Evolutionary conservation across 331 rosid species (phyloP).

Genomic region (Phaseolus coccineus): DNA sequence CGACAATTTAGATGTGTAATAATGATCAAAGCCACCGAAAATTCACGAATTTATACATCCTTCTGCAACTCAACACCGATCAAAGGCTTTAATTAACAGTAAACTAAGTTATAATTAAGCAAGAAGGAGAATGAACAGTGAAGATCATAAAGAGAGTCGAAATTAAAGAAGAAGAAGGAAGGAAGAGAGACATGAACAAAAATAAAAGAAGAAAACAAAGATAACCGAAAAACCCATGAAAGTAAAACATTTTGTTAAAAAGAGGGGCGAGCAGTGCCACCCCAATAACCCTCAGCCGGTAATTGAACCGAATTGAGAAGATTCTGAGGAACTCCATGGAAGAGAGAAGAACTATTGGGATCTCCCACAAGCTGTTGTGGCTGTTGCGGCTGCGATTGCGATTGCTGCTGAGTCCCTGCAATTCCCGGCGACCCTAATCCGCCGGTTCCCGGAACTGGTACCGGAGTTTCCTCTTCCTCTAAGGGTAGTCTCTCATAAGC

Average conservation of each 20-base stretch:
- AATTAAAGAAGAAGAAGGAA: background rate
- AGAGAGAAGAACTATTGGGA: slow-evolving; percentile 64
- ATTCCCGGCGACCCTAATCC: slow-evolving; percentile 68
- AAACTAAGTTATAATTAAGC: slow-evolving; percentile 48
- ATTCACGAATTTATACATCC: slow-evolving; percentile 68
- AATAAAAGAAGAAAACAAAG: slow-evolving; percentile 29
- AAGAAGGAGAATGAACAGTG: slow-evolving; percentile 62
- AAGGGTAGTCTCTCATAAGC: slow-evolving; percentile 93
- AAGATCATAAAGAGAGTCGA: slow-evolving; percentile 36
- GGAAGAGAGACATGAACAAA: background rate
- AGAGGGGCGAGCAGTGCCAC: slow-evolving; percentile 74
- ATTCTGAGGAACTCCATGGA: slow-evolving; percentile 85
- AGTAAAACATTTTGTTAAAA: slow-evolving; percentile 52
- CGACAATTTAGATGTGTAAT: slow-evolving; percentile 30
- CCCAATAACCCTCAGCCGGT: slow-evolving; percentile 88
- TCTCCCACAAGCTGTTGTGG: slow-evolving; percentile 65
- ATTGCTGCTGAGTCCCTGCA: slow-evolving; percentile 48
- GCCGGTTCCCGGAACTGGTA: slow-evolving; percentile 50
- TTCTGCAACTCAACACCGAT: slow-evolving; percentile 60
- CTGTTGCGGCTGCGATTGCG: slow-evolving; percentile 48
- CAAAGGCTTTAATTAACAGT: slow-evolving; percentile 55
- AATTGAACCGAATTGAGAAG: slow-evolving; percentile 85
- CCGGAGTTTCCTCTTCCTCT: slow-evolving; percentile 68
- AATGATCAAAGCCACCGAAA: slow-evolving; percentile 49
- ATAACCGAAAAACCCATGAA: slow-evolving; percentile 33